Evolutionary conservation across 2,329 filamentous ascomycete species (phyloP).

Genomic region (Diaporthe velutina): DNA sequence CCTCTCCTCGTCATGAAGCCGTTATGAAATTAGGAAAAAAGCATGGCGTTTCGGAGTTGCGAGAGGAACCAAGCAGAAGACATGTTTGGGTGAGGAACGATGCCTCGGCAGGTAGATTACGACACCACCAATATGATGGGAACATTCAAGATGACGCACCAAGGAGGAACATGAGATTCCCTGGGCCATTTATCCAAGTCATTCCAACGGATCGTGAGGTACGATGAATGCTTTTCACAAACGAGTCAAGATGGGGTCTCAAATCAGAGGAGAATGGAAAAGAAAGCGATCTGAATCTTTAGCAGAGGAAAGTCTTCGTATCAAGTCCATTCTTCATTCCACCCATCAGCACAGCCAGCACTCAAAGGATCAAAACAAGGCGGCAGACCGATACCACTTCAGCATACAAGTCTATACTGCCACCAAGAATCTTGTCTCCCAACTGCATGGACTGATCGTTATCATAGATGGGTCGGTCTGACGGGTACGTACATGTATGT

Average conservation of each 20-base stretch:
- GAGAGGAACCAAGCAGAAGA: background rate
- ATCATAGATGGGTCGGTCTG: background rate
- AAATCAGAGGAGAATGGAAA: no score
- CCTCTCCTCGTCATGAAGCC: background rate
- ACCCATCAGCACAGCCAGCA: background rate
- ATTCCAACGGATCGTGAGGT: background rate
- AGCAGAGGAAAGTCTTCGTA: background rate
- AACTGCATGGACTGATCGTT: background rate
- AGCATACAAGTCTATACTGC: background rate
- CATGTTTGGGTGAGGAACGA: background rate
- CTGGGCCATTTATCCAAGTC: background rate
- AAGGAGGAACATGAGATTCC: background rate
- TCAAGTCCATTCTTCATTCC: background rate
- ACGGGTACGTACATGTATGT: background rate
- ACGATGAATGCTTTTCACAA: background rate
- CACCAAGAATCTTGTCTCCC: background rate
- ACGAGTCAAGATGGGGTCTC: no score
- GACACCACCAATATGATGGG: background rate
- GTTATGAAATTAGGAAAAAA: slow-evolving; percentile 6
- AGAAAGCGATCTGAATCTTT: no score
- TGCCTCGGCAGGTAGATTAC: background rate
- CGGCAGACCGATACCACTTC: background rate
- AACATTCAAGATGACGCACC: background rate
- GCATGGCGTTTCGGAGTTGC: slow-evolving; percentile 31
- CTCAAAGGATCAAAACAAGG: background rate